Percentiles rank a stretch among this genome's conserved stretches.
Evolutionary conservation across 306 rosid genomes (phyloP).

Genomic region (Glycine latifolia): DNA sequence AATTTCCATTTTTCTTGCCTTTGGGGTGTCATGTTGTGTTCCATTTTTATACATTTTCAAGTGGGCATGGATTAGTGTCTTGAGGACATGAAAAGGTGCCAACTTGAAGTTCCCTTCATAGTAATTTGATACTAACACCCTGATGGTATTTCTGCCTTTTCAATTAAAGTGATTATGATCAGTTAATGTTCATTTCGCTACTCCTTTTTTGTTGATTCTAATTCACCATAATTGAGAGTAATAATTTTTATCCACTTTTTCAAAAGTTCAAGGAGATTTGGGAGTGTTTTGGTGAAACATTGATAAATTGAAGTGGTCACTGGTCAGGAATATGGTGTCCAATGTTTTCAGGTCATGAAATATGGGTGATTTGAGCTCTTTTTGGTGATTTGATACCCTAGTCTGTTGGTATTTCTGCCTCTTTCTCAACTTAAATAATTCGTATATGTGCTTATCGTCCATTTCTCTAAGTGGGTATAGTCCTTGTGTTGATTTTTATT

Average conservation of each 20-base stretch:
- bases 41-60: background rate
- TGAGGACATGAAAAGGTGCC: background rate
- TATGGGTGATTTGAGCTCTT: conserved; percentile 3
- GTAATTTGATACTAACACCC: background rate
- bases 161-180: background rate
- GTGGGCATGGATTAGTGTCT: conserved; percentile 26
- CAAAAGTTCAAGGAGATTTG: background rate
- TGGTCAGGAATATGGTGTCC: background rate
- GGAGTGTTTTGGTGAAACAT: background rate
- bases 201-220: conserved; percentile 2
- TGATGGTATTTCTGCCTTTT: no score
- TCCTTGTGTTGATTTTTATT: conserved; percentile 10
- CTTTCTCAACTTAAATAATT: conserved; percentile 2
- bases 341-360: background rate
- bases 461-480: background rate
- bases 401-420: background rate
- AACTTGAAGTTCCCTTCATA: conserved; percentile 4
- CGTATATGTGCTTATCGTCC: background rate
- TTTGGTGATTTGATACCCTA: background rate
- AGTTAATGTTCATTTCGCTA: background rate
- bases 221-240: background rate
- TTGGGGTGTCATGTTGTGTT: background rate
- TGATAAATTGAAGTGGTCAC: background rate
- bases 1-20: conserved; percentile 21
- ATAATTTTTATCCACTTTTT: background rate